These are phyloP conservation scores for Solanum sejunctum DNA, from an alignment of 257 asterid species.

Conservation along the genomic window DNA sequence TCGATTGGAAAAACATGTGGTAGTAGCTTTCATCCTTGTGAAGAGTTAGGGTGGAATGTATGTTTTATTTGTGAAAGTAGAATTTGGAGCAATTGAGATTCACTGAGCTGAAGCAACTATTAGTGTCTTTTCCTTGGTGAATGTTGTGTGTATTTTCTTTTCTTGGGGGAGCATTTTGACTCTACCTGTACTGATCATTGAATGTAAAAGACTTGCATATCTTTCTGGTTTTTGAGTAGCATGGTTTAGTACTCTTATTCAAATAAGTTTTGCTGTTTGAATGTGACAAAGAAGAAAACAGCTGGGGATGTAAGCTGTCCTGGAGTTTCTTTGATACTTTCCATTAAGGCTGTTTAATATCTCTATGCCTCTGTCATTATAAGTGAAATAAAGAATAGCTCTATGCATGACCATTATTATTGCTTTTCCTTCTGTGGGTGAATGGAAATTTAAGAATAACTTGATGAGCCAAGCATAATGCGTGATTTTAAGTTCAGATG, in stretches of 20 bases:
- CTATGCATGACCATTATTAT: not conserved
- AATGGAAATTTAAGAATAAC: not conserved
- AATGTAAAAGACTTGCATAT: not conserved
- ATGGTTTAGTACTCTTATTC: not conserved
- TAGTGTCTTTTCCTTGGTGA: not conserved
- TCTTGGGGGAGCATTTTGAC: not conserved
- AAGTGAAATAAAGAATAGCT: not conserved
- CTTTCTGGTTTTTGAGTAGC: not conserved
- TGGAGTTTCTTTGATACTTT: not conserved
- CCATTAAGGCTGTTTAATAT: not conserved
- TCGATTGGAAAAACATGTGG: not conserved
- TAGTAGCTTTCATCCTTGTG: not conserved
- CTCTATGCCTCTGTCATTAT: not conserved
- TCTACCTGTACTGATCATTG: not conserved
- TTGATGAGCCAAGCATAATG: not conserved
- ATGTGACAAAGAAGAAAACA: no score
- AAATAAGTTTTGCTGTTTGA: not conserved
- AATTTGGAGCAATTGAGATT: not conserved
- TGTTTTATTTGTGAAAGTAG: not conserved
- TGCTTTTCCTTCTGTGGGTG: not conserved
- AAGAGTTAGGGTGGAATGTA: not conserved
- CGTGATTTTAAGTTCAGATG: not conserved
- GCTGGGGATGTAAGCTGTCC: not conserved
- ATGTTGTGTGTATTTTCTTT: not conserved
- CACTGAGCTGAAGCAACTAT: not conserved